Base-by-base conservation (phyloP, 75 land plant species). In the Cupressus sempervirens region DNA sequence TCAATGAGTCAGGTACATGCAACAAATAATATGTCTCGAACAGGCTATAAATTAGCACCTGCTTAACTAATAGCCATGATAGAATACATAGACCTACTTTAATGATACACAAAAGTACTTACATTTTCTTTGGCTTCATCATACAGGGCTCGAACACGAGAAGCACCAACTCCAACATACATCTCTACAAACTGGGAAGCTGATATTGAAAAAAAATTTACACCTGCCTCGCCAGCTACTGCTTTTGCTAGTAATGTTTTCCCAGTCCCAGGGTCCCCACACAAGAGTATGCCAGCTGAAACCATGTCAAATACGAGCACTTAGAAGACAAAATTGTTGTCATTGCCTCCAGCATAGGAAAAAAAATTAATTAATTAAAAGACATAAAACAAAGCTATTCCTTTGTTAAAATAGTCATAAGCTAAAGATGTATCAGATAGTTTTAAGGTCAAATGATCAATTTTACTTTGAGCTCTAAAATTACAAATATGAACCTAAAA, bases 141-240 rank as follows among this genome's bases (percentile, higher is more conserved):
- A 48, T 97, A 97, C 38, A 97, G 94, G 54, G 94, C 91, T 65
- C 99, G 93, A 32, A 97, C 99, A 89, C 99, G 94, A 62, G 99
- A 94, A 62, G 99, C 99, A 87, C 99, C 99, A 90, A 97, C 99
- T 68, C 99, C 99, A 80, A 97, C 99, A 93, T 94, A 97, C 83
- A 97, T 97, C 89, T 97, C 99, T 76, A 97, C 99, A 92, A 97
- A 97, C 88, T 97, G 99, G 52, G 99, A 97, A 45, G 99, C 98
- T 82, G 99, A 97, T 65, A 97, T 96, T 34, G 98, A 95, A 88
- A 97, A 94, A 84, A 97, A 97, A 83, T 92, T 97, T 16, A 96
- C 99, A 12, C 99, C 99, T 45, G 99, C 99, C 85, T 97, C 99
- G 82, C 99, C 98, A 84, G 99, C 99, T 58, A 97, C 99, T 84